These are phyloP conservation scores for Rhodamnia rubescens DNA, from an alignment of 345 rosid genomes.

Conservation along the genomic window DNA sequence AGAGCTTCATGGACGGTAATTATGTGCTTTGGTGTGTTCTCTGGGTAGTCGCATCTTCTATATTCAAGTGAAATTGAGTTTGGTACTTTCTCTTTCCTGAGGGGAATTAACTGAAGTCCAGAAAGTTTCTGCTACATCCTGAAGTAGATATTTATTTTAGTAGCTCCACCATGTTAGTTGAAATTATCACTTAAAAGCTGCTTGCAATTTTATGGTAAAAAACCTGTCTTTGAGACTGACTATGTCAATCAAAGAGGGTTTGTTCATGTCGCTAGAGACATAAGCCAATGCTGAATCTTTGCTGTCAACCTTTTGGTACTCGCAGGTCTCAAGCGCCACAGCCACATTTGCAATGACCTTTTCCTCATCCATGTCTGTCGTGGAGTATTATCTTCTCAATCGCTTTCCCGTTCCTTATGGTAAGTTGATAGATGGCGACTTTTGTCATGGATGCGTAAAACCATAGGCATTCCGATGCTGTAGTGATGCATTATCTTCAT, in stretches of 20 bases:
- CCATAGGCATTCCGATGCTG: neutral
- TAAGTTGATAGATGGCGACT: neutral
- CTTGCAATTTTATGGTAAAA: neutral
- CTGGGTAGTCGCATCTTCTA: neutral
- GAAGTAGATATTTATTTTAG: neutral
- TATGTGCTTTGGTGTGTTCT: neutral
- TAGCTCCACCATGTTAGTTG: neutral
- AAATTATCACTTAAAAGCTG: neutral
- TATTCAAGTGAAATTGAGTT: neutral
- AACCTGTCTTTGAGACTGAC: neutral
- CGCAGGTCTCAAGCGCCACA: constrained; percentile 50
- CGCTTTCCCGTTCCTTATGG: constrained; percentile 49
- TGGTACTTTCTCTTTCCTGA: neutral
- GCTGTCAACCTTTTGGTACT: neutral
- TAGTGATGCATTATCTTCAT: neutral
- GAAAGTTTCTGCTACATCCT: neutral
- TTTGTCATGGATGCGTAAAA: neutral
- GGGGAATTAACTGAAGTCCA: neutral
- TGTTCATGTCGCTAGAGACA: neutral
- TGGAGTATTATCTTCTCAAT: constrained; percentile 44
- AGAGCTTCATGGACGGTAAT: neutral
- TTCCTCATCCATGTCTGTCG: constrained; percentile 50
- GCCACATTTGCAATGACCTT: constrained; percentile 52
- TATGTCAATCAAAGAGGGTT: neutral
- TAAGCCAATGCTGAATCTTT: neutral